Percentiles rank a stretch among this genome's conserved stretches.
These are phyloP conservation scores for Talinum fruticosum DNA, from an alignment of 148 eudicot genomes.

Conservation along the genomic window DNA sequence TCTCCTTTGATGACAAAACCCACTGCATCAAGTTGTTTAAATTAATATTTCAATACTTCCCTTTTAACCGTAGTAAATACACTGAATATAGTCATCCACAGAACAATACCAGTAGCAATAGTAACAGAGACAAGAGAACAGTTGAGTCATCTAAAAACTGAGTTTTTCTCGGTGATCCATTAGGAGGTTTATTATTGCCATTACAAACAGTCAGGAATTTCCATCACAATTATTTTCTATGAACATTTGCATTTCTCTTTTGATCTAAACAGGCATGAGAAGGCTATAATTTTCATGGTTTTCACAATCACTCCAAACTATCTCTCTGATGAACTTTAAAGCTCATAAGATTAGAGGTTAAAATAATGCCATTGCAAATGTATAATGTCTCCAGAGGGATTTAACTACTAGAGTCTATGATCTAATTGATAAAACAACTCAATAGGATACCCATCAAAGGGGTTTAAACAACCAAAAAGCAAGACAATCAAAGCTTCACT, in stretches of 20 bases:
- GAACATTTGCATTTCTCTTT: background rate
- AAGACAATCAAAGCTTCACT: too few species aligned
- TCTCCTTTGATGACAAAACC: slow-evolving; percentile 97
- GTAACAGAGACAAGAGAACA: background rate
- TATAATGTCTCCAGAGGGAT: background rate
- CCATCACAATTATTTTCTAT: background rate
- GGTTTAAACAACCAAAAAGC: background rate
- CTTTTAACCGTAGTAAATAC: background rate
- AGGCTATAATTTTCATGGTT: background rate
- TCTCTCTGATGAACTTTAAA: background rate
- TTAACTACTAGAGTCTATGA: background rate
- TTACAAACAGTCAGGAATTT: background rate
- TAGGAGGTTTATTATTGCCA: background rate
- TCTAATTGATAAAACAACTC: background rate
- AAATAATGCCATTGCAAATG: background rate
- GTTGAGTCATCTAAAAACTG: background rate
- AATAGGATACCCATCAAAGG: background rate
- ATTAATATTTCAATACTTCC: background rate
- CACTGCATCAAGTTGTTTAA: slow-evolving; percentile 61
- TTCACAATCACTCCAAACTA: background rate
- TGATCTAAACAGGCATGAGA: background rate
- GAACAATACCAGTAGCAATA: slow-evolving; percentile 5
- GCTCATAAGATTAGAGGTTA: background rate
- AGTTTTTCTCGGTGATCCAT: background rate
- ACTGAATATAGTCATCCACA: background rate